These are phyloP conservation scores for Nakazawaea ambrosiae DNA, from an alignment of 805 yeast genomes.

Conservation along the genomic window DNA sequence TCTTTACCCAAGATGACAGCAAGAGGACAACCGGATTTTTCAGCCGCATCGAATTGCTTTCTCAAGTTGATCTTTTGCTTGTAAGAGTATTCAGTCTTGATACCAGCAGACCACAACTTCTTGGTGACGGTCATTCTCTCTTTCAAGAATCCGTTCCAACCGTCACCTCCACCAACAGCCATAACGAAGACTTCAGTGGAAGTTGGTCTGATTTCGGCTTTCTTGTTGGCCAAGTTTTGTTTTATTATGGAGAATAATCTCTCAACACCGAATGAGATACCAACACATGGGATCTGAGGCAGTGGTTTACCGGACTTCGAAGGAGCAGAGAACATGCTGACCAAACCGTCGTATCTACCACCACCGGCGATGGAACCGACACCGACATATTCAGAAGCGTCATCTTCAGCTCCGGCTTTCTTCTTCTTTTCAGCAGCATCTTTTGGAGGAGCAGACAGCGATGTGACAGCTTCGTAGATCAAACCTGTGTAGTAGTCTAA, in stretches of 20 bases:
- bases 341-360: constrained; percentile 94
- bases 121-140: constrained; percentile 89
- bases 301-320: constrained; percentile 65
- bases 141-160: constrained; percentile 85
- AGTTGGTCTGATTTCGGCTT: constrained; percentile 52
- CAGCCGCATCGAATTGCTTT: constrained; percentile 97
- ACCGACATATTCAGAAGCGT: constrained; percentile 94
- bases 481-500: constrained; percentile 96
- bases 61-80: constrained; percentile 91
- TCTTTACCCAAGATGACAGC: constrained; percentile 96
- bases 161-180: constrained; percentile 99
- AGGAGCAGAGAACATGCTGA: constrained; percentile 89
- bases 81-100: constrained; percentile 87
- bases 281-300: constrained; percentile 89
- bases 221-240: constrained; percentile 56
- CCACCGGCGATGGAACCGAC: constrained; percentile 99
- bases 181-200: constrained; percentile 91
- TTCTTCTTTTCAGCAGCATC: constrained; percentile 64
- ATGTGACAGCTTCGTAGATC: constrained; percentile 93
- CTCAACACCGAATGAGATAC: constrained; percentile 95
- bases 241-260: constrained; percentile 86
- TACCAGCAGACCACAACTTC: constrained; percentile 78
- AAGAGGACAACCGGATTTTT: constrained; percentile 81
- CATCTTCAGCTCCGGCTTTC: constrained; percentile 58
- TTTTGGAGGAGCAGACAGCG: constrained; percentile 91